Conservation (phyloP, 2,329 filamentous ascomycete genomes). For the Arthrobotrys iridis region DNA sequence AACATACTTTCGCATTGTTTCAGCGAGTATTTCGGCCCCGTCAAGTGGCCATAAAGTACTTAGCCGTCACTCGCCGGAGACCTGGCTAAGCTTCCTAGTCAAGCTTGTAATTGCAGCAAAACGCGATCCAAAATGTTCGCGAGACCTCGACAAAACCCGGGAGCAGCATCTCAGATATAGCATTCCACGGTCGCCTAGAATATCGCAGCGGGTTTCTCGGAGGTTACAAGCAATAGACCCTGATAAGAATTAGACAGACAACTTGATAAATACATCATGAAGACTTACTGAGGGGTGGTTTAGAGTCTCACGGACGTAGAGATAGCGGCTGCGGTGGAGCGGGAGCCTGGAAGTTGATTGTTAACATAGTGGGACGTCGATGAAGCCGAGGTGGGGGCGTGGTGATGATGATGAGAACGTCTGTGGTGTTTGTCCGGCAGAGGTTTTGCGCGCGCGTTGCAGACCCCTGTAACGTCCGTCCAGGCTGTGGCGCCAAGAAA, state of each 20-base stretch:
- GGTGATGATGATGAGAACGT: slow-evolving; percentile 42
- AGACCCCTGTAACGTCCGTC: not conserved
- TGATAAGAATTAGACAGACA: slow-evolving; percentile 6
- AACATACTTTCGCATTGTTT: slow-evolving; percentile 43
- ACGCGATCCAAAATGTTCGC: slow-evolving; percentile 8
- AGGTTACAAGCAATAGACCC: slow-evolving; percentile 7
- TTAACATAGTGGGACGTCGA: slow-evolving; percentile 22
- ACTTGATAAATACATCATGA: not conserved
- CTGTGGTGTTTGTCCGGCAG: slow-evolving; percentile 37
- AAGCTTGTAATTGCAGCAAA: slow-evolving; percentile 31
- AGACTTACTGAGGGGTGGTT: not conserved
- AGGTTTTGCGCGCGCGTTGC: slow-evolving; percentile 26
- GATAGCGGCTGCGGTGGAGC: not conserved
- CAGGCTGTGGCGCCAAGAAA: not conserved
- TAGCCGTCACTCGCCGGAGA: slow-evolving; percentile 30
- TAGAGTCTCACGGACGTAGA: not conserved
- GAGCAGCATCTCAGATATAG: slow-evolving; percentile 15
- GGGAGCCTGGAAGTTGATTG: not conserved
- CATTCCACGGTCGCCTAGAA: slow-evolving; percentile 50
- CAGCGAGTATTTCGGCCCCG: slow-evolving; percentile 31
- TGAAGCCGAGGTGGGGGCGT: slow-evolving; percentile 51
- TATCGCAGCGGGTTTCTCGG: slow-evolving; percentile 21
- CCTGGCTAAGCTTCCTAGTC: slow-evolving; percentile 13
- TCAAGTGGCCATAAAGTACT: not conserved
- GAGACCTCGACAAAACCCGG: slow-evolving; percentile 30